These are phyloP conservation scores for Pythium diclinum DNA, from an alignment of 352 stramenopile species.

Conservation along the genomic window DNA sequence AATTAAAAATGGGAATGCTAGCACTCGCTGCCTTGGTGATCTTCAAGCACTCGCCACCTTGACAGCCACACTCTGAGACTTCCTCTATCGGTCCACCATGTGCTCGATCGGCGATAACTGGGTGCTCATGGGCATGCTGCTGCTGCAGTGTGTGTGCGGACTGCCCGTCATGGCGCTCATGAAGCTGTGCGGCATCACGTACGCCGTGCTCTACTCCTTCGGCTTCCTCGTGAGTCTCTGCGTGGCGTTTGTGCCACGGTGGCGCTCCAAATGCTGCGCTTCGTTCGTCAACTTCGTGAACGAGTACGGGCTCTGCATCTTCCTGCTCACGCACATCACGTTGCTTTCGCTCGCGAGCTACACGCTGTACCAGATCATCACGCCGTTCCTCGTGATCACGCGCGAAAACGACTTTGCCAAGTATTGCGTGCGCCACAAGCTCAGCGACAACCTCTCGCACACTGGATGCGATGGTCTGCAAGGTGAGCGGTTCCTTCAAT, in stretches of 20 bases:
- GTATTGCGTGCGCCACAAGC: conserved; percentile 33
- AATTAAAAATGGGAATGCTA: background rate
- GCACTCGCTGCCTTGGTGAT: background rate
- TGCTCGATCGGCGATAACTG: conserved; percentile 47
- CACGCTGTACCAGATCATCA: conserved; percentile 36
- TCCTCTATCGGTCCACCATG: conserved; percentile 19
- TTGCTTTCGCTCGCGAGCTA: conserved; percentile 41
- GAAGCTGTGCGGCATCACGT: conserved; percentile 40
- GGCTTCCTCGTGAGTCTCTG: conserved; percentile 39
- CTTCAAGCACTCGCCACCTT: background rate
- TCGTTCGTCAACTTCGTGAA: conserved; percentile 34
- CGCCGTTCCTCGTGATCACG: conserved; percentile 33
- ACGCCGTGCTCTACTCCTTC: conserved; percentile 34
- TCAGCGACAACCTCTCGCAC: conserved; percentile 42
- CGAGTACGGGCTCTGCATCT: conserved; percentile 43
- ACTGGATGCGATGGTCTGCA: conserved; percentile 42
- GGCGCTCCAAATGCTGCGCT: conserved; percentile 36
- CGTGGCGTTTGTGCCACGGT: conserved; percentile 37
- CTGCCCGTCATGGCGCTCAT: conserved; percentile 50
- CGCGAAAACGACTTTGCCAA: conserved; percentile 25
- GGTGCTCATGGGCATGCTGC: conserved; percentile 41
- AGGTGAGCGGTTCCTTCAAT: conserved; percentile 20
- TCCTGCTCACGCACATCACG: conserved; percentile 37
- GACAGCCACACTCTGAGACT: background rate
- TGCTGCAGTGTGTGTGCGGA: conserved; percentile 36